These are phyloP conservation scores for Chytriomyces hyalinus DNA, from an alignment of 192 early-diverging fungal species.

Conservation along the genomic window DNA sequence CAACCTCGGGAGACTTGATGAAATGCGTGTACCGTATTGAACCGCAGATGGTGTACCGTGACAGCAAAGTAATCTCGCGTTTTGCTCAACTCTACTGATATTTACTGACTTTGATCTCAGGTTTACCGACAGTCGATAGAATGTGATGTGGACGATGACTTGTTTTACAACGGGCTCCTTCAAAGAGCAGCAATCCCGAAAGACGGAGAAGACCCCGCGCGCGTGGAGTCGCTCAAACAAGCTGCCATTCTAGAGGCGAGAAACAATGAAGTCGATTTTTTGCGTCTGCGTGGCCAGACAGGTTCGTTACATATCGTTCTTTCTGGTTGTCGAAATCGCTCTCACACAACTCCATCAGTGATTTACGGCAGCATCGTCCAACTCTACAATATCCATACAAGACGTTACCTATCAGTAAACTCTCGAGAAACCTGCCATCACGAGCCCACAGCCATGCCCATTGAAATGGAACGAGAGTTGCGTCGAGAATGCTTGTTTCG, in stretches of 20 bases:
- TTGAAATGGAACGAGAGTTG: conserved; percentile 22
- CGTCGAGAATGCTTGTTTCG: conserved; percentile 31
- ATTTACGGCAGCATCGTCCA: conserved; percentile 42
- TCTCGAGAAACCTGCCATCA: conserved; percentile 26
- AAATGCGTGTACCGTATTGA: conserved; percentile 45
- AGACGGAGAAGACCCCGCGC: background rate
- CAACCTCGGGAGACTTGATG: conserved; percentile 19
- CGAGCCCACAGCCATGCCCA: conserved; percentile 38
- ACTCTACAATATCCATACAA: conserved; percentile 36
- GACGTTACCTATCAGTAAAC: conserved; percentile 35
- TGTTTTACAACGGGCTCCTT: conserved; percentile 28
- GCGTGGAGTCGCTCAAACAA: conserved; percentile 30
- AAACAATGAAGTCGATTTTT: conserved; percentile 40
- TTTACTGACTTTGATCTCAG: background rate
- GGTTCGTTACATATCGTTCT: conserved; percentile 4
- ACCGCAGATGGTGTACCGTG: conserved; percentile 33
- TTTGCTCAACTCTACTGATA: conserved; percentile 17
- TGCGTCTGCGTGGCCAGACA: conserved; percentile 32
- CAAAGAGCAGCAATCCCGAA: conserved; percentile 10
- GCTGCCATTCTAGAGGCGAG: conserved; percentile 34
- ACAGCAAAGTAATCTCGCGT: conserved; percentile 23
- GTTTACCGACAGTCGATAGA: conserved; percentile 21
- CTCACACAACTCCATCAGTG: conserved; percentile 5
- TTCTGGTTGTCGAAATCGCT: no score
- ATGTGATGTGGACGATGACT: conserved; percentile 34